phyloP scores from a whole-genome alignment of 164 flowering plant species.

The Brasenia schreberi region DNA sequence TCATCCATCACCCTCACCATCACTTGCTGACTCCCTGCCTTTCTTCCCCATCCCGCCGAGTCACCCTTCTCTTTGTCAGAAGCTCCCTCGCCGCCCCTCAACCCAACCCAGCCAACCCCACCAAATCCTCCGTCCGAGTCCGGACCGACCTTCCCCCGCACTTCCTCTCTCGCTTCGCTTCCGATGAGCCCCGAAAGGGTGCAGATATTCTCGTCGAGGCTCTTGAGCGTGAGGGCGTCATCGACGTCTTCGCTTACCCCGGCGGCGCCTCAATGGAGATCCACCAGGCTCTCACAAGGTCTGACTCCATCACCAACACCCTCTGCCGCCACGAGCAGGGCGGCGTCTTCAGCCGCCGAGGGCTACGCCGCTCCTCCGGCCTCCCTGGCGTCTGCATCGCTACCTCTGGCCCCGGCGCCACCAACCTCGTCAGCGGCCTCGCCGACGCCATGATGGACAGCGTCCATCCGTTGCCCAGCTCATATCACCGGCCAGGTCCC shows the following conservation, averaged over 20 bases:
- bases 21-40: neutral
- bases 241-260: conserved; percentile 47
- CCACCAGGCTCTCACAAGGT: conserved; percentile 63
- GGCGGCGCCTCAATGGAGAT: conserved; percentile 73
- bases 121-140: conserved; percentile 3
- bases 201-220: conserved; percentile 70
- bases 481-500: conserved; percentile 72
- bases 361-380: conserved; percentile 56
- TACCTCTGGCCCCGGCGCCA: conserved; percentile 76
- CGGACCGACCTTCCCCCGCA: conserved; percentile 7
- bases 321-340: conserved; percentile 67
- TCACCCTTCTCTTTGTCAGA: neutral
- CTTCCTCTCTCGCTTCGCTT: conserved; percentile 2
- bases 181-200: conserved; percentile 50
- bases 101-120: conserved; percentile 5
- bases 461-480: too few relatives aligned
- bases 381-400: conserved; percentile 57
- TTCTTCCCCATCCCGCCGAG: neutral
- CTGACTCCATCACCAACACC: conserved; percentile 28
- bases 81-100: neutral
- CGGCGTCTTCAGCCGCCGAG: conserved; percentile 55
- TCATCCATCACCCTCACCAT: neutral
- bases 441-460: conserved; percentile 64
- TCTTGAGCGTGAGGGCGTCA: conserved; percentile 49
- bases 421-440: conserved; percentile 58